Evolutionary conservation across 2,329 filamentous ascomycete genomes (phyloP).

Genomic region (Cladosporium sp.): DNA sequence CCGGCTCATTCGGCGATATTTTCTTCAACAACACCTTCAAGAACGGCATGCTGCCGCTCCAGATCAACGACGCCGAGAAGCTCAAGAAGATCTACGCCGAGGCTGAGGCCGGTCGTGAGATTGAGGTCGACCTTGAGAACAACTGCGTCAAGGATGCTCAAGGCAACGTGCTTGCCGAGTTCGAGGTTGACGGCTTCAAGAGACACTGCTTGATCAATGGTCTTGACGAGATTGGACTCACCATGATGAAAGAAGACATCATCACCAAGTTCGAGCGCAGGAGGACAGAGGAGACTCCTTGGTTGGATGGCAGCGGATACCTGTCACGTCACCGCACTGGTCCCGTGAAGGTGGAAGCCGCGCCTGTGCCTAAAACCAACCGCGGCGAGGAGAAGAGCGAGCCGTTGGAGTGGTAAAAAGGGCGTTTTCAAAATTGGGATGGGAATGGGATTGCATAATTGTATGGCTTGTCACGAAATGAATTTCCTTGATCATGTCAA

Average conservation of each 20-base stretch:
- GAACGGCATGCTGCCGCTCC: slow-evolving; percentile 94
- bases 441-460: neutral
- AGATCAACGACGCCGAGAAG: slow-evolving; percentile 62
- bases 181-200: slow-evolving; percentile 88
- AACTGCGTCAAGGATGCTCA: slow-evolving; percentile 74
- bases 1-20: slow-evolving; percentile 83
- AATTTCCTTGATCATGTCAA: neutral
- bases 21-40: slow-evolving; percentile 99
- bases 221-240: slow-evolving; percentile 91
- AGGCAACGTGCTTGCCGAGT: slow-evolving; percentile 70
- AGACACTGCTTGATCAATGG: slow-evolving; percentile 93
- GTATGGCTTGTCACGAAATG: slow-evolving; percentile 5
- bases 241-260: slow-evolving; percentile 87
- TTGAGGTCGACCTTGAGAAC: slow-evolving; percentile 84
- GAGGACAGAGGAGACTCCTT: slow-evolving; percentile 74
- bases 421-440: slow-evolving; percentile 36
- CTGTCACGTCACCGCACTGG: slow-evolving; percentile 56
- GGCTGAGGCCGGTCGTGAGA: slow-evolving; percentile 72
- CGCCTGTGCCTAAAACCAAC: slow-evolving; percentile 81
- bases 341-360: slow-evolving; percentile 60
- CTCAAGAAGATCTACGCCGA: slow-evolving; percentile 70
- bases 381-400: slow-evolving; percentile 77
- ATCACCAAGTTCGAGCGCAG: slow-evolving; percentile 77
- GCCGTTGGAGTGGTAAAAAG: slow-evolving; percentile 76
- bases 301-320: slow-evolving; percentile 85